phyloP scores from a whole-genome alignment of 2,329 filamentous ascomycete species.

The Herpotrichia juniperi region DNA sequence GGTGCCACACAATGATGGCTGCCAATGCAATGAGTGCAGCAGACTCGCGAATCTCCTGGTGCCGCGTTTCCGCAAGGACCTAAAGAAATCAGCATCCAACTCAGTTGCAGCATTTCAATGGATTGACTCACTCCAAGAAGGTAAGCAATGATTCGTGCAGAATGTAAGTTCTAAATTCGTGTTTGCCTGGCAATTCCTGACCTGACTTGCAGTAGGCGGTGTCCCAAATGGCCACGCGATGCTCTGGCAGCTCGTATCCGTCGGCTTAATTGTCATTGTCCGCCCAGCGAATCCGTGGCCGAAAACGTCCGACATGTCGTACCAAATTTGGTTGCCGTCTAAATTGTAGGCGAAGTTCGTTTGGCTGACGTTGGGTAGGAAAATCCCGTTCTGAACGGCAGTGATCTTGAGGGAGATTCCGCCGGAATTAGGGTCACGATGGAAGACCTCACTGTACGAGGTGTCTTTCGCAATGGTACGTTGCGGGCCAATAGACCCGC shows the following conservation, averaged over 20 bases:
- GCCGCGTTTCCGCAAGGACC: slow-evolving; percentile 26
- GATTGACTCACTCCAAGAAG: slow-evolving; percentile 33
- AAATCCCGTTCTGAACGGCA: slow-evolving; percentile 24
- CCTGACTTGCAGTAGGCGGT: slow-evolving; percentile 28
- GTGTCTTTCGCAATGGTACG: slow-evolving; percentile 22
- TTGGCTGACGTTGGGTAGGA: slow-evolving; percentile 33
- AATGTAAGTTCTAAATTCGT: slow-evolving; percentile 34
- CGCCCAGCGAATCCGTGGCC: slow-evolving; percentile 33
- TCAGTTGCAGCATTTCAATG: neutral
- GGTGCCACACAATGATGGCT: slow-evolving; percentile 33
- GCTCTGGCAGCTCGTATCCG: slow-evolving; percentile 24
- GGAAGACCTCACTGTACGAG: slow-evolving; percentile 33
- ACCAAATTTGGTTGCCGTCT: slow-evolving; percentile 27
- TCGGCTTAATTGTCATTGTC: slow-evolving; percentile 30
- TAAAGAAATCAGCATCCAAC: slow-evolving; percentile 2
- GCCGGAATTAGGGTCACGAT: slow-evolving; percentile 23
- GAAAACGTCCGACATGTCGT: slow-evolving; percentile 35
- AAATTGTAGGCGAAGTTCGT: slow-evolving; percentile 37
- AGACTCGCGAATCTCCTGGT: slow-evolving; percentile 23
- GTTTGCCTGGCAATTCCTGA: slow-evolving; percentile 25
- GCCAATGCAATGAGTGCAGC: slow-evolving; percentile 38
- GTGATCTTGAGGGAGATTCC: slow-evolving; percentile 34
- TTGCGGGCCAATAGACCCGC: slow-evolving; percentile 21
- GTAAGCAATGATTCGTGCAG: slow-evolving; percentile 36
- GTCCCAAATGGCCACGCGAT: slow-evolving; percentile 32